Evolutionary conservation across 2,329 filamentous ascomycete genomes (phyloP).

Genomic region (Fusarium solani-melongenae): DNA sequence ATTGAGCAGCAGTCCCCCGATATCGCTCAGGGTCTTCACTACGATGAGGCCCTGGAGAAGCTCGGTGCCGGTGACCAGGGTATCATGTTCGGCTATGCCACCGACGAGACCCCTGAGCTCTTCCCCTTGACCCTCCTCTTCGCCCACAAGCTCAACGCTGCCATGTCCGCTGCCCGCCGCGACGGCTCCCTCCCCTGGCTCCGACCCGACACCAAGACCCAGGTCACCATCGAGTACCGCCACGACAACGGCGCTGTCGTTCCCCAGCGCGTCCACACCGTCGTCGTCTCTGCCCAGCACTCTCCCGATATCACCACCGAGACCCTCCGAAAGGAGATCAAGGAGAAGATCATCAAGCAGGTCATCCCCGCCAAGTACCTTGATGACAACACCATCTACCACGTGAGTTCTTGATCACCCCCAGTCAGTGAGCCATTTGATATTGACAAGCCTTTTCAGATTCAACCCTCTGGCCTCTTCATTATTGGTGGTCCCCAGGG

Average conservation of each 20-base stretch:
- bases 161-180: slow-evolving; percentile 90
- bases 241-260: slow-evolving; percentile 95
- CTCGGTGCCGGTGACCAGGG: slow-evolving; percentile 99
- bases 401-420: slow-evolving; percentile 68
- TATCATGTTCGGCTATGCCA: slow-evolving; percentile 99
- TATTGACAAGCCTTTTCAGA: slow-evolving; percentile 54
- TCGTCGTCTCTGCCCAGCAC: slow-evolving; percentile 97
- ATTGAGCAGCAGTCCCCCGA: slow-evolving; percentile 99
- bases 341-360: slow-evolving; percentile 96
- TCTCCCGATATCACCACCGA: slow-evolving; percentile 88
- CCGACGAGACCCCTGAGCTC: slow-evolving; percentile 97
- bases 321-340: slow-evolving; percentile 91
- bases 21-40: slow-evolving; percentile 98
- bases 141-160: slow-evolving; percentile 96
- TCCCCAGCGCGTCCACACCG: slow-evolving; percentile 92
- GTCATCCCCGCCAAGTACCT: slow-evolving; percentile 93
- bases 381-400: slow-evolving; percentile 93
- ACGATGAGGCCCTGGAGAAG: slow-evolving; percentile 96
- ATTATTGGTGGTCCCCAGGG: slow-evolving; percentile 99
- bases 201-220: slow-evolving; percentile 98
- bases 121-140: slow-evolving; percentile 94
- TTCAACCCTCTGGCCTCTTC: slow-evolving; percentile 98
- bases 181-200: slow-evolving; percentile 93
- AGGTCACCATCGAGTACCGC: slow-evolving; percentile 98
- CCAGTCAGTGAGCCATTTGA: neutral